phyloP scores from a whole-genome alignment of 2,329 filamentous ascomycete species.

The Aspergillus cejpii region DNA sequence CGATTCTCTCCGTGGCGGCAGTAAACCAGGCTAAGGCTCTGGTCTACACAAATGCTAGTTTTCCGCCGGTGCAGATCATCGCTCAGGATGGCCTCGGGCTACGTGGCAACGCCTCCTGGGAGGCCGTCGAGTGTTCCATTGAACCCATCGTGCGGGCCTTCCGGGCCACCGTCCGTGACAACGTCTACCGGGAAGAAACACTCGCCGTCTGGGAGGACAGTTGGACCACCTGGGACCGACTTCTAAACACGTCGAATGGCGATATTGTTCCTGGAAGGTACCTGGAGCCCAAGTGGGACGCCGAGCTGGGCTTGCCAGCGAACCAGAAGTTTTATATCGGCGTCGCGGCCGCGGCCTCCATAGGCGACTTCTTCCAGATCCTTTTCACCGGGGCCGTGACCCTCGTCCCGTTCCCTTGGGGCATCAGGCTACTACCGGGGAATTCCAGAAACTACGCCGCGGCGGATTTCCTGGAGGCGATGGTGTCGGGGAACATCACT shows the following conservation, averaged over 20 bases:
- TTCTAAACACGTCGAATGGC: too few species aligned
- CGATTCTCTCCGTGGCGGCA: background rate
- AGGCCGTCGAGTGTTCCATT: background rate
- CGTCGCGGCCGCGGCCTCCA: too few species aligned
- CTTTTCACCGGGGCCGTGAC: background rate
- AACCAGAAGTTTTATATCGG: too few species aligned
- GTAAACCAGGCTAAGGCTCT: background rate
- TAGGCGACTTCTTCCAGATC: background rate
- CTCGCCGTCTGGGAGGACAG: background rate
- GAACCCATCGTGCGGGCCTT: background rate
- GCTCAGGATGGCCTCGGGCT: background rate
- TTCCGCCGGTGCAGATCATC: background rate
- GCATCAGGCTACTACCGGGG: background rate
- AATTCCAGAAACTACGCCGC: background rate
- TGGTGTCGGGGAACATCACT: conserved; percentile 1
- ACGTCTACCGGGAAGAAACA: background rate
- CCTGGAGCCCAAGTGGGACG: background rate
- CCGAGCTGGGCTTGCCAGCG: background rate
- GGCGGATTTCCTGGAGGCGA: background rate
- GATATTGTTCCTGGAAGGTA: too few species aligned
- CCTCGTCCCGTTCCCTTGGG: too few species aligned
- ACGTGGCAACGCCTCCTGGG: background rate
- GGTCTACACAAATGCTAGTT: background rate
- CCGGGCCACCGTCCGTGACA: background rate
- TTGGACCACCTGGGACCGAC: background rate